phyloP scores from a whole-genome alignment of 2,329 filamentous ascomycete genomes.

The Microsporum canis region DNA sequence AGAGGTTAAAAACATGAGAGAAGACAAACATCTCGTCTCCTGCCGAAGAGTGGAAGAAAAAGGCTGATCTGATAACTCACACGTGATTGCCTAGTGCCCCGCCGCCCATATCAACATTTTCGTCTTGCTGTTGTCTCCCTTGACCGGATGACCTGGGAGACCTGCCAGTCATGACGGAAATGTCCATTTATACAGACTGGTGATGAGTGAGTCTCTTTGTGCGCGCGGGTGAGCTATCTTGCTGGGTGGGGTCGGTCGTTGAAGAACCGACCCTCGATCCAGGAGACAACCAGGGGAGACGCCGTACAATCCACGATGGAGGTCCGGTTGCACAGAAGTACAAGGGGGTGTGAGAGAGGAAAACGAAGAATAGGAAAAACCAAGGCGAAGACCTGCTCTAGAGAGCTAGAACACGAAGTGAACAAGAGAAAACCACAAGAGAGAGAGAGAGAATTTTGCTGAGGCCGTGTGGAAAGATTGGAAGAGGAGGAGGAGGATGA shows the following conservation, averaged over 20 bases:
- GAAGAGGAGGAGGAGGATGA: too few relatives aligned
- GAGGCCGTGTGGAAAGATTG: not conserved
- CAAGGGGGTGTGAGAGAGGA: not conserved
- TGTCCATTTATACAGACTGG: constrained; percentile 12
- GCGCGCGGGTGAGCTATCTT: constrained; percentile 9
- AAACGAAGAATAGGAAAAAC: not conserved
- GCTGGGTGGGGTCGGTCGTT: constrained; percentile 6
- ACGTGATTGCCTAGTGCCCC: constrained; percentile 9
- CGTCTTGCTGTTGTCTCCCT: constrained; percentile 7
- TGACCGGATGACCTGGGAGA: constrained; percentile 10
- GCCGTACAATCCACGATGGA: constrained; percentile 3
- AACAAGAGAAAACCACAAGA: too few relatives aligned
- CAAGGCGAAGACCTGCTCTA: not conserved
- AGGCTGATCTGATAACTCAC: constrained; percentile 7
- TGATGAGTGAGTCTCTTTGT: not conserved
- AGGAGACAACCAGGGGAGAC: constrained; percentile 3
- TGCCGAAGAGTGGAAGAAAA: not conserved
- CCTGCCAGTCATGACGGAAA: constrained; percentile 14
- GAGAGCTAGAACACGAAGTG: not conserved
- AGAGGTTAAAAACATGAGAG: not conserved
- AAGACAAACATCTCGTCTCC: not conserved
- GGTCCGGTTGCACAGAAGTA: not conserved
- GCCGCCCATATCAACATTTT: constrained; percentile 6
- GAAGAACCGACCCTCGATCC: constrained; percentile 9
- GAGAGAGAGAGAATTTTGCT: too few relatives aligned